phyloP scores from a whole-genome alignment of 345 rosid genomes.

The Eutrema yunnanense region DNA sequence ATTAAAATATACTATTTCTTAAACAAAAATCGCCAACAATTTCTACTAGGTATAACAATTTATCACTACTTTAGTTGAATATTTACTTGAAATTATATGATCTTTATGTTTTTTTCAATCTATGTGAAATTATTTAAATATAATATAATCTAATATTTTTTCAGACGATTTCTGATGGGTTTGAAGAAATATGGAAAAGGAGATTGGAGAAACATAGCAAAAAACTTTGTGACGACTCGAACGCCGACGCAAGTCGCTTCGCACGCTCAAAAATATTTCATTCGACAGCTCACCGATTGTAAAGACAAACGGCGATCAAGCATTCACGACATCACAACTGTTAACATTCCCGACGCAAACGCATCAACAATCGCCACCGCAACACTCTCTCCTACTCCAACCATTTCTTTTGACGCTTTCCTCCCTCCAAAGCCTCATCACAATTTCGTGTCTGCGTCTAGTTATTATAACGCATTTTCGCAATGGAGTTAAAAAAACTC shows the following conservation, averaged over 20 bases:
- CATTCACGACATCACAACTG: slow-evolving; percentile 95
- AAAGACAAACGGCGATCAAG: slow-evolving; percentile 96
- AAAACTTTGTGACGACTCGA: slow-evolving; percentile 67
- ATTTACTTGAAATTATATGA: not conserved
- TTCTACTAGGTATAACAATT: too few species aligned
- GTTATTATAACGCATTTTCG: slow-evolving; percentile 3
- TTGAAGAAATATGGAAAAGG: slow-evolving; percentile 95
- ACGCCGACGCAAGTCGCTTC: slow-evolving; percentile 97
- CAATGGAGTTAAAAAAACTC: slow-evolving; percentile 8
- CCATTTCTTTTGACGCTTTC: slow-evolving; percentile 13
- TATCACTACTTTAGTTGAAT: not conserved
- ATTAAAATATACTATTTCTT: not conserved
- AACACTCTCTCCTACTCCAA: slow-evolving; percentile 4
- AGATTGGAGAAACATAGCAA: slow-evolving; percentile 92
- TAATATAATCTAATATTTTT: too few species aligned
- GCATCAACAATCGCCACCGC: slow-evolving; percentile 27
- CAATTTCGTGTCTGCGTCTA: slow-evolving; percentile 13
- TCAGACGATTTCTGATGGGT: slow-evolving; percentile 86
- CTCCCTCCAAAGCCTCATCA: slow-evolving; percentile 11
- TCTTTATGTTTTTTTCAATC: too few species aligned
- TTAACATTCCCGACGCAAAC: slow-evolving; percentile 43
- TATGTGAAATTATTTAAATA: not conserved
- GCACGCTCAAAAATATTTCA: slow-evolving; percentile 95
- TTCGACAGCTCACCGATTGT: slow-evolving; percentile 84
- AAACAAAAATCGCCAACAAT: too few species aligned